Base-by-base conservation (phyloP, 371 early-diverging fungal genomes). In the Ecytonucleospora hepatopenaei region DNA sequence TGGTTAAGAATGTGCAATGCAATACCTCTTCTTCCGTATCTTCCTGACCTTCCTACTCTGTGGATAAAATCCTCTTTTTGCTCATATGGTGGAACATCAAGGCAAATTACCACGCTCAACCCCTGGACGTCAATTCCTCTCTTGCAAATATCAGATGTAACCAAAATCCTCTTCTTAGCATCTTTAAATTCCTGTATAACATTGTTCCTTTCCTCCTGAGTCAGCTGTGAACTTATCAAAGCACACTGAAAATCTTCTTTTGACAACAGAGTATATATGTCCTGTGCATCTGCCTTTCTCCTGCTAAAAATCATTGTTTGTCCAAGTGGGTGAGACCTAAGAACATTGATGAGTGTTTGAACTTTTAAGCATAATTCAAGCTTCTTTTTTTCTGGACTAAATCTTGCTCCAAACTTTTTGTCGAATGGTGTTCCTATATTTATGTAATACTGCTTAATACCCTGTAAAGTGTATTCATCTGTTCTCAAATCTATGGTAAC, bases 71-170 rank as follows among this genome's bases (percentile, higher is more conserved):
- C 90, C 81, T 93, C 93, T 83, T 88, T 88, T 82, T 93, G 93
- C 78, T 89, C 87, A 83, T 90, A 89, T 59, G 84, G 76, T 64
- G 96, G 94, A 62, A 96, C 85, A 79, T 97, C 97, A 80, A 94
- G 92, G 86, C 91, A 94, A 83, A 90, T 88, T 69, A 94, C 97
- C 69, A 96, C 84, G 47, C 94, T 93, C 4, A 97, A 91, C 78
- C 94, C 92, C 82, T 94, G 96, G 54, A 97, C 91, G 84, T 97
- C 97, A 71, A 97, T 91, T 79, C 97, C 97, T 81, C 97, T 88
- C 40, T 94, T 94, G 84, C 90, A 86, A 62, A 97, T 82, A 77
- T 94, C 97, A 63, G 97, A 95, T 74, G 95, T 88, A 67, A 97
- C 92, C 70, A 97, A 83, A 21, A 92, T 93, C 78, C 97, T 88